These are phyloP conservation scores for Aspergillus sojae DNA, from an alignment of 2,329 filamentous ascomycete species.

Conservation along the genomic window DNA sequence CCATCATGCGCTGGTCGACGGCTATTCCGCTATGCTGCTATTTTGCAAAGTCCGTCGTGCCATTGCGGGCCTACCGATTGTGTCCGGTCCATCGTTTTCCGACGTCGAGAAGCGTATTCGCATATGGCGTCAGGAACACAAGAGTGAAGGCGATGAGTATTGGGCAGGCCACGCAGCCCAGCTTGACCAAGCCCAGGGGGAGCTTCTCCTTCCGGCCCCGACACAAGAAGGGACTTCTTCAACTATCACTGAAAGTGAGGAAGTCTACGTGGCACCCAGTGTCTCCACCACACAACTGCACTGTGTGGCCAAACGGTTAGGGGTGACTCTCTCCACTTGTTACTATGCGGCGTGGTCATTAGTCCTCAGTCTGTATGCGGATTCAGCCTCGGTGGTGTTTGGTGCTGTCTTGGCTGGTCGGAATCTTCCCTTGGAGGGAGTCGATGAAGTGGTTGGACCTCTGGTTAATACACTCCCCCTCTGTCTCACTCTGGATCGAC, in stretches of 20 bases:
- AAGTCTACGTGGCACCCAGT: too few relatives aligned
- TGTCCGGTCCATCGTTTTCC: slow-evolving; percentile 1
- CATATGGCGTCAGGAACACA: background rate
- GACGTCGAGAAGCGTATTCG: background rate
- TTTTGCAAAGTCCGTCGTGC: slow-evolving; percentile 22
- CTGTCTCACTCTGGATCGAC: too few relatives aligned
- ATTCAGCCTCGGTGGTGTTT: slow-evolving; percentile 7
- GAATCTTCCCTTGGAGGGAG: slow-evolving; percentile 9
- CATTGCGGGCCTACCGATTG: too few relatives aligned
- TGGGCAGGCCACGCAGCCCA: too few relatives aligned
- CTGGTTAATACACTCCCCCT: too few relatives aligned
- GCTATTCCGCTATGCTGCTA: slow-evolving; percentile 28
- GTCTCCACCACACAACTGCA: slow-evolving; percentile 5
- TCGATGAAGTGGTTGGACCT: too few relatives aligned
- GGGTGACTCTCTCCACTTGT: slow-evolving; percentile 6
- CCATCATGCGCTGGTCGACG: slow-evolving; percentile 40
- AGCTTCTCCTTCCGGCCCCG: too few relatives aligned
- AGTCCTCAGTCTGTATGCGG: slow-evolving; percentile 1
- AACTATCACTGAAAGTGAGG: too few relatives aligned
- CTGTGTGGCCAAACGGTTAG: background rate
- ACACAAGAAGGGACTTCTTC: too few relatives aligned
- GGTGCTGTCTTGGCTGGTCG: slow-evolving; percentile 14
- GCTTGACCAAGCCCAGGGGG: too few relatives aligned
- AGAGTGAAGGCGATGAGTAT: too few relatives aligned
- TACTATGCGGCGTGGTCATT: slow-evolving; percentile 13